These are phyloP conservation scores for Penicillium hesseltinei DNA, from an alignment of 2,329 filamentous ascomycete species.

Conservation along the genomic window DNA sequence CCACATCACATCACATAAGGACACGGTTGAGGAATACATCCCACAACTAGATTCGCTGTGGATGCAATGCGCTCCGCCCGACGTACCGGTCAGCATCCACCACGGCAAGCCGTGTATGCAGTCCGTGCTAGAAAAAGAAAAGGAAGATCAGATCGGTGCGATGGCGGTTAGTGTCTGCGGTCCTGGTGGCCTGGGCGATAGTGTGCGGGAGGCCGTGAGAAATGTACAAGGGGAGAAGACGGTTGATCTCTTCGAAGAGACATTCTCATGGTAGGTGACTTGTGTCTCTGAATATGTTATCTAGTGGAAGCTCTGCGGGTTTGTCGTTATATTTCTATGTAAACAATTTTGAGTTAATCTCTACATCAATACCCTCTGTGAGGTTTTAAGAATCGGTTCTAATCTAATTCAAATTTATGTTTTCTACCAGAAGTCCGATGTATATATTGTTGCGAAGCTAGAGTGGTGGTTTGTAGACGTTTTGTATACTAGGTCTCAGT, in stretches of 20 bases:
- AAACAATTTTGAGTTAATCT: not conserved
- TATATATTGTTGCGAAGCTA: not conserved
- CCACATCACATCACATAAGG: conserved; percentile 27
- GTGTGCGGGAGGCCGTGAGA: conserved; percentile 35
- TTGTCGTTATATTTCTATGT: not conserved
- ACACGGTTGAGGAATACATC: conserved; percentile 26
- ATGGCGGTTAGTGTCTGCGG: conserved; percentile 42
- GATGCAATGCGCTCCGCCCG: conserved; percentile 25
- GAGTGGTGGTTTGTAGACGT: not conserved
- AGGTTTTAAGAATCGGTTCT: not conserved
- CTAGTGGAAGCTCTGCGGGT: not conserved
- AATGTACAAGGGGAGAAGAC: conserved; percentile 28
- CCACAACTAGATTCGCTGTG: conserved; percentile 25
- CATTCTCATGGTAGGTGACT: conserved; percentile 35
- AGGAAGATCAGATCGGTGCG: conserved; percentile 31
- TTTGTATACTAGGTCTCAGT: too few species aligned
- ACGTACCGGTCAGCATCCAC: conserved; percentile 26
- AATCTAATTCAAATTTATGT: not conserved
- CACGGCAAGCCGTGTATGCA: conserved; percentile 30
- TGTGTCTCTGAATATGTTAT: not conserved
- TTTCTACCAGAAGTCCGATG: not conserved
- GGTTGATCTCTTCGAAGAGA: conserved; percentile 39
- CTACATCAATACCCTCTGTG: not conserved
- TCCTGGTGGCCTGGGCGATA: conserved; percentile 38
- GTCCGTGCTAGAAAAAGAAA: conserved; percentile 27